Conservation (phyloP, 108 stramenopile species). For the Cyclotella sp. region DNA sequence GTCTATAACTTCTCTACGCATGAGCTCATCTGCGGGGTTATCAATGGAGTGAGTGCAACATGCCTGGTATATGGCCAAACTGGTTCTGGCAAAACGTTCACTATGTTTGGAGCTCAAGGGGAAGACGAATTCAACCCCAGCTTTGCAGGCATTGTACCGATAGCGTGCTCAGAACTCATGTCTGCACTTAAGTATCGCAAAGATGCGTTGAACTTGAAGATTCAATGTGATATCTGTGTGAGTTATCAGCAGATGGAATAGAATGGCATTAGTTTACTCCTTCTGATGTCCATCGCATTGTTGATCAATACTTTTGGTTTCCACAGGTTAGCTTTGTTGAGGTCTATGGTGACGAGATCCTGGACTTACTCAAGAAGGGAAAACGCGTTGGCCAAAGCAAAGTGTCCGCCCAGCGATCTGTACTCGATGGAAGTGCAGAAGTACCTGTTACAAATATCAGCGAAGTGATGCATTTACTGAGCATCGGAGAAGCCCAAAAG, state of each 20-base stretch:
- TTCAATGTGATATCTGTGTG: slow-evolving; percentile 38
- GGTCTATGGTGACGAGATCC: slow-evolving; percentile 69
- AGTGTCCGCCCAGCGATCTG: slow-evolving; percentile 66
- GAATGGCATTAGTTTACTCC: not conserved
- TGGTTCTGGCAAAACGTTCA: slow-evolving; percentile 72
- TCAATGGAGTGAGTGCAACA: slow-evolving; percentile 72
- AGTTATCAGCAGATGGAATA: not conserved
- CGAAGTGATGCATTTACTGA: slow-evolving; percentile 44
- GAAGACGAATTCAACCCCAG: slow-evolving; percentile 7
- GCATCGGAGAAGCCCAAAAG: slow-evolving; percentile 57
- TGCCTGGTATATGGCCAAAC: slow-evolving; percentile 82
- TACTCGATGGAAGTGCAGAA: slow-evolving; percentile 62
- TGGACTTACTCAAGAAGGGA: slow-evolving; percentile 59
- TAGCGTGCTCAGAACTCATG: slow-evolving; percentile 60
- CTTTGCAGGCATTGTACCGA: slow-evolving; percentile 53
- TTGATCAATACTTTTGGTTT: not conserved
- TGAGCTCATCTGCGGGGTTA: slow-evolving; percentile 54
- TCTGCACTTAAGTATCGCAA: slow-evolving; percentile 34
- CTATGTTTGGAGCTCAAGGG: slow-evolving; percentile 69
- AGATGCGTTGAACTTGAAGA: slow-evolving; percentile 20
- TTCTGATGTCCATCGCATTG: not conserved
- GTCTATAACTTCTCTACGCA: slow-evolving; percentile 50
- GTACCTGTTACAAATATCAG: slow-evolving; percentile 30
- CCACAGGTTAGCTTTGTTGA: slow-evolving; percentile 61
- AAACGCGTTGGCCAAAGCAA: slow-evolving; percentile 55